Conservation (phyloP, 345 rosid genomes). For the Syzygium grande region DNA sequence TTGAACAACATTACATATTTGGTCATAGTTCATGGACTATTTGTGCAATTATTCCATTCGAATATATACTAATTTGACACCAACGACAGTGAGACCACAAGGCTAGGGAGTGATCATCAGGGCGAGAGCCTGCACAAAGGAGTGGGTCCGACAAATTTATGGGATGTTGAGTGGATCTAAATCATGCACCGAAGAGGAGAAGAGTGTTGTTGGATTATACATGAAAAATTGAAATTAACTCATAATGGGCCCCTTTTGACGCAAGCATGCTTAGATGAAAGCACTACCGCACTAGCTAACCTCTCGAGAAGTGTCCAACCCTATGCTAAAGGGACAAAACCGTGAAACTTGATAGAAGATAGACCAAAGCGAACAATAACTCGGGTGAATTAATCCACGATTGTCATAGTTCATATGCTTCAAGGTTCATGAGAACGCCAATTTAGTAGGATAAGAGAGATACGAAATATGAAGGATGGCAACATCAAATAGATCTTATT, state of each 20-base stretch:
- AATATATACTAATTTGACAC: no score
- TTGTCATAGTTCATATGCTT: no score
- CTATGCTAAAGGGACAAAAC: not conserved
- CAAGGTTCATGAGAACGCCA: no score
- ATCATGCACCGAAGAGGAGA: not conserved
- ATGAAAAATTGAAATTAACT: not conserved
- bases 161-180: not conserved
- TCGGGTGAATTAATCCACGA: not conserved
- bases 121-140: no score
- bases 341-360: accelerated
- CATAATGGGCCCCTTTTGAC: not conserved
- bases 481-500: not conserved
- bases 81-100: not conserved
- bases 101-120: not conserved
- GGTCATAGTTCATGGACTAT: no score
- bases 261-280: not conserved
- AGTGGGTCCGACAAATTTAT: not conserved
- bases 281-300: not conserved
- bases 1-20: no score
- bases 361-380: accelerated
- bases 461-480: accelerated
- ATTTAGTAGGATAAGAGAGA: not conserved
- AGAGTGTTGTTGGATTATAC: not conserved
- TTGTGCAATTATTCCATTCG: no score
- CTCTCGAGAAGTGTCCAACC: not conserved